Conservation (phyloP, 768 basidiomycete genomes). For the Multifurca ochricompacta region DNA sequence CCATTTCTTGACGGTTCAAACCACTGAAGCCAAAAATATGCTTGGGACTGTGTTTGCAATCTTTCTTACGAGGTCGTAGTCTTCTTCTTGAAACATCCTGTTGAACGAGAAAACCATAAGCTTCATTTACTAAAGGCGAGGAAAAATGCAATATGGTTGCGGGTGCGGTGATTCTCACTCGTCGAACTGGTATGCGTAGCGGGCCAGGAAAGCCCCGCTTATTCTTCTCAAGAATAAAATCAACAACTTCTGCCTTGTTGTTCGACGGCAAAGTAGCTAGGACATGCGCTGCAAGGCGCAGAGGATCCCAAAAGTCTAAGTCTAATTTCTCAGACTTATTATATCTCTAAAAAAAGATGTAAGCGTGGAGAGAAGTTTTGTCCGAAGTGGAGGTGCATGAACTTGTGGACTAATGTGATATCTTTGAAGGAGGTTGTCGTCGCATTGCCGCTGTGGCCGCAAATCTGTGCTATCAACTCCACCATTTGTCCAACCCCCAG, state of each 20-base stretch:
- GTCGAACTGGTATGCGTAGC: background rate
- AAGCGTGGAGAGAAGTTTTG: background rate
- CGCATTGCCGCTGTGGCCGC: too few species aligned
- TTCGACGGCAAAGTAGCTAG: background rate
- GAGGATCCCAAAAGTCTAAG: background rate
- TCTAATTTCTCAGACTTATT: background rate
- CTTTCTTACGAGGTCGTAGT: too few species aligned
- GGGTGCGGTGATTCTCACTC: constrained; percentile 4
- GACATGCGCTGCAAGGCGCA: background rate
- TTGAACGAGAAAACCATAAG: background rate
- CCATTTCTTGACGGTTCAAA: too few species aligned
- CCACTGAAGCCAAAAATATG: too few species aligned
- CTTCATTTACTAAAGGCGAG: background rate
- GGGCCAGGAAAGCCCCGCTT: background rate
- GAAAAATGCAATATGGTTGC: background rate
- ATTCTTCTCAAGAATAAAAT: background rate
- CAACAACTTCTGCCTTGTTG: accelerated
- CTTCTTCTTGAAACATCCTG: too few species aligned
- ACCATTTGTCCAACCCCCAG: too few species aligned
- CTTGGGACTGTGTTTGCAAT: too few species aligned
- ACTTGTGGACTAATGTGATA: background rate
- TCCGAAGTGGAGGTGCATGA: background rate
- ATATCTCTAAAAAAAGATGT: background rate
- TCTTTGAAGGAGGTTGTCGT: background rate
- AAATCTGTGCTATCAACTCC: too few species aligned